Percentiles rank a stretch among this genome's conserved stretches.
Evolutionary conservation across 2,329 filamentous ascomycete species (phyloP).

Genomic region (Leptographium galeiforme): DNA sequence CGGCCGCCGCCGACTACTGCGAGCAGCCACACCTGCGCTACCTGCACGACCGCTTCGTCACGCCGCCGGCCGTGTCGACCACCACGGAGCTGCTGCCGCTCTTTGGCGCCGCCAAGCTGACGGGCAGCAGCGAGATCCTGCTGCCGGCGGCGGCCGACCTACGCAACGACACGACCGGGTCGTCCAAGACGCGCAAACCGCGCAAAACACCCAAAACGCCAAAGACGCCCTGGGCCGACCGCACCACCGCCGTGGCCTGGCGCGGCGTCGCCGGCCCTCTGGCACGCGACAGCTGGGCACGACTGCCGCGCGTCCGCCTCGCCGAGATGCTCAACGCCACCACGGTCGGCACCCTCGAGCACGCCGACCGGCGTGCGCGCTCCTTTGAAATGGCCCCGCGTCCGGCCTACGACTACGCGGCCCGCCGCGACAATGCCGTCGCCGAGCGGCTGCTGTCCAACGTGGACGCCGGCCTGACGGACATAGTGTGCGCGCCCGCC

Average conservation of each 20-base stretch:
- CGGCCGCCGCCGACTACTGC: slow-evolving; percentile 39
- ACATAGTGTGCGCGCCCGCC: slow-evolving; percentile 22
- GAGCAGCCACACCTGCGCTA: slow-evolving; percentile 33
- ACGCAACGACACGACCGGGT: slow-evolving; percentile 36
- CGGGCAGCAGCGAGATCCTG: slow-evolving; percentile 46
- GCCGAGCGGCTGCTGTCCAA: slow-evolving; percentile 27
- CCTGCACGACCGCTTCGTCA: slow-evolving; percentile 40
- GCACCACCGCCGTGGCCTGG: slow-evolving; percentile 42
- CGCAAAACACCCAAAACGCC: too few species aligned
- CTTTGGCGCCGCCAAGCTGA: slow-evolving; percentile 46
- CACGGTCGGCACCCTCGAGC: slow-evolving; percentile 34
- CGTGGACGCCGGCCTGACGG: slow-evolving; percentile 30
- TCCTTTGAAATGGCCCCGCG: slow-evolving; percentile 35
- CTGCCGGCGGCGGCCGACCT: slow-evolving; percentile 52
- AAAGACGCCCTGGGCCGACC: too few species aligned
- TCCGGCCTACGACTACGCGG: slow-evolving; percentile 28
- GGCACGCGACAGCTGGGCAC: slow-evolving; percentile 44
- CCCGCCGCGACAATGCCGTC: slow-evolving; percentile 19
- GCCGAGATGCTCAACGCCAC: slow-evolving; percentile 56
- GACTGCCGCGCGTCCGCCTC: slow-evolving; percentile 60
- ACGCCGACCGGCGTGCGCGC: slow-evolving; percentile 21
- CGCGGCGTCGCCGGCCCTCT: slow-evolving; percentile 44
- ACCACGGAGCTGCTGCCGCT: slow-evolving; percentile 40
- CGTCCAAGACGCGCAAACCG: too few species aligned
- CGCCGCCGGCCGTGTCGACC: slow-evolving; percentile 33